Evolutionary conservation across 257 asterid genomes (phyloP).

Genomic region (Solanum peruvianum): DNA sequence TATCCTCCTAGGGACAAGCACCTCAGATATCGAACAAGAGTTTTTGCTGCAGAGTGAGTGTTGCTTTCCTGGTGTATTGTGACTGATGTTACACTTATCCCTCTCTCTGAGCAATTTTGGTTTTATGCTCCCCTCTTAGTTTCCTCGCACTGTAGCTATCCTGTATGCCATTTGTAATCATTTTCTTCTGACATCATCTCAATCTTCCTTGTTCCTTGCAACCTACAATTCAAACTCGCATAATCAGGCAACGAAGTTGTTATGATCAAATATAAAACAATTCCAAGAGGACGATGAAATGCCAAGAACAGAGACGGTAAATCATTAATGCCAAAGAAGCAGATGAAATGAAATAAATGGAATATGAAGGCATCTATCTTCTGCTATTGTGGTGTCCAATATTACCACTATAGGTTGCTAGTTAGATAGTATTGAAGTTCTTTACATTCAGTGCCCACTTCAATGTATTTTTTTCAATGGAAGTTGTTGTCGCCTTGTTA

Average conservation of each 20-base stretch:
- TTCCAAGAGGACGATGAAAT: background rate
- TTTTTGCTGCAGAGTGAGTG: conserved; percentile 97
- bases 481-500: background rate
- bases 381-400: background rate
- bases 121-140: background rate
- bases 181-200: background rate
- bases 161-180: background rate
- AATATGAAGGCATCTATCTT: background rate
- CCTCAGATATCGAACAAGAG: conserved; percentile 95
- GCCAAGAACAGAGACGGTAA: background rate
- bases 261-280: background rate
- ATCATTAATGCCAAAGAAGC: background rate
- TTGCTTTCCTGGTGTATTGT: background rate
- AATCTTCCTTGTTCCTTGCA: background rate
- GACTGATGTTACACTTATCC: background rate
- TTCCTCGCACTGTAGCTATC: background rate
- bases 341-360: background rate
- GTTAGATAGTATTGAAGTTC: background rate
- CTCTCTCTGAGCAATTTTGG: background rate
- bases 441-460: background rate
- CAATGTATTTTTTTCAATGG: background rate
- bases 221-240: background rate
- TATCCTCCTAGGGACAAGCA: conserved; percentile 67
- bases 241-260: background rate
- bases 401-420: background rate